Base-by-base conservation (phyloP, 768 basidiomycete species). In the Floccularia luteovirens region DNA sequence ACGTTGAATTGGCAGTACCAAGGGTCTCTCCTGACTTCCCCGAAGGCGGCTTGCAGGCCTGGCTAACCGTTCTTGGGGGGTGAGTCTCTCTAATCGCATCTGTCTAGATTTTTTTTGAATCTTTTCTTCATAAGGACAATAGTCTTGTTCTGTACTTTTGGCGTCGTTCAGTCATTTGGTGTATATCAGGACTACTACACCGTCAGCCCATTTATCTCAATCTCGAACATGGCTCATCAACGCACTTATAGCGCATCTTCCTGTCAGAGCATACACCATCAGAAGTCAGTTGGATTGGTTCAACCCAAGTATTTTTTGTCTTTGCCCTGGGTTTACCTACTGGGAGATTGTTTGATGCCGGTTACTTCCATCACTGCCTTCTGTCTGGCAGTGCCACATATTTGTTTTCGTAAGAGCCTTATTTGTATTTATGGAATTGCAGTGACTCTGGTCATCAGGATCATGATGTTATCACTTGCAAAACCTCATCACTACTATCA, bases 151-250 rank as follows among this genome's bases (percentile, higher is more conserved):
- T 69, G 68, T 47, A 70, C 70, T 0, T 72, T 74, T 45, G 71
- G 72, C 5, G 61, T 64, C 3, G 65, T 71, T 7, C 69, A 72
- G 41, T 67, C 69, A 5, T 72, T 69, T 44, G 67, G 67, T n/a
- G 70, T 73, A 14, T 75, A 69, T 48, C 68, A 74, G 49, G 72
- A 73, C 46, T 72, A 67, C 42, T 75, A 75, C 42, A 67, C 66
- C 19, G 70, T 71, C 27, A 50, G 50, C 28, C 17, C 20, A 31
- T 16, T 43, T 35, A 20, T 23, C 14, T 25, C 27, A n/a, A 34
- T 14, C n/a, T 24, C 35, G 28, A 41, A 31, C 28, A 31, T 22
- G 16, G 11, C 8, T 28, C 13, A 34, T 24, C 23, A 39, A 14
- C 16, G 24, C 24, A 31, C 21, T 23, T 39, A 34, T 37, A 68